Percentiles rank a stretch among this genome's conserved stretches.
These are phyloP conservation scores for Pilatotrama ljubarskyi DNA, from an alignment of 768 basidiomycete genomes.

Conservation along the genomic window DNA sequence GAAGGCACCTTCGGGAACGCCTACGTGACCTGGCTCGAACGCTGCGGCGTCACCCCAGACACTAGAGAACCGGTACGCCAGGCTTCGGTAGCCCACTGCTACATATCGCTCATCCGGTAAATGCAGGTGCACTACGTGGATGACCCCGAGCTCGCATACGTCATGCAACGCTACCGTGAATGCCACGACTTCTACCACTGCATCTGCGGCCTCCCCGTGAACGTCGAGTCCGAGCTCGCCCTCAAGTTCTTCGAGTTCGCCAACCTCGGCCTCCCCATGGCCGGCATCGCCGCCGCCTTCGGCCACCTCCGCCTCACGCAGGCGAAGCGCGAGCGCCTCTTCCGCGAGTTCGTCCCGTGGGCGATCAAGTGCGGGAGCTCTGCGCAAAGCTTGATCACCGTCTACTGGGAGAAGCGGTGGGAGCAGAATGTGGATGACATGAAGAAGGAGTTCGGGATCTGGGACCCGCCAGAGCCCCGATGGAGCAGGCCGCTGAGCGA, in stretches of 20 bases:
- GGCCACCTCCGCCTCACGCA: conserved; percentile 71
- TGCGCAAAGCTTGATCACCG: conserved; percentile 76
- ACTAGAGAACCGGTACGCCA: conserved; percentile 80
- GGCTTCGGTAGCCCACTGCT: too few species aligned
- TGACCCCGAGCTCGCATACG: conserved; percentile 94
- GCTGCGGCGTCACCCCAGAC: conserved; percentile 89
- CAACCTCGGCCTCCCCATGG: conserved; percentile 89
- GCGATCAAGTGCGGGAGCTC: conserved; percentile 80
- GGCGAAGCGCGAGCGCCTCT: conserved; percentile 44
- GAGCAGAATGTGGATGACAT: conserved; percentile 78
- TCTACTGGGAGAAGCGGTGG: conserved; percentile 98
- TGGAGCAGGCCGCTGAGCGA: conserved; percentile 70
- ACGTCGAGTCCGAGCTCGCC: conserved; percentile 87
- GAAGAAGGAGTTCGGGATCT: conserved; percentile 81
- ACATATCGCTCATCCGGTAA: neutral
- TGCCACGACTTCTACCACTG: conserved; percentile 98
- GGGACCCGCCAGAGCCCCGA: conserved; percentile 74
- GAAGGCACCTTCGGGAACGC: conserved; percentile 84
- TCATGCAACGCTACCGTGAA: conserved; percentile 97
- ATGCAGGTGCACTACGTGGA: conserved; percentile 92
- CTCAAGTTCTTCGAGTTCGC: conserved; percentile 94
- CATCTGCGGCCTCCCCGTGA: conserved; percentile 84
- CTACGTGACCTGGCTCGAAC: conserved; percentile 88
- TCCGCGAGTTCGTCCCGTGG: conserved; percentile 90
- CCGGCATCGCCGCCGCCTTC: conserved; percentile 75